A percentile compares a stretch with the other conserved stretches of the same genome.
phyloP scores from a whole-genome alignment of 192 early-diverging fungal species.

The Linnemannia elongata region DNA sequence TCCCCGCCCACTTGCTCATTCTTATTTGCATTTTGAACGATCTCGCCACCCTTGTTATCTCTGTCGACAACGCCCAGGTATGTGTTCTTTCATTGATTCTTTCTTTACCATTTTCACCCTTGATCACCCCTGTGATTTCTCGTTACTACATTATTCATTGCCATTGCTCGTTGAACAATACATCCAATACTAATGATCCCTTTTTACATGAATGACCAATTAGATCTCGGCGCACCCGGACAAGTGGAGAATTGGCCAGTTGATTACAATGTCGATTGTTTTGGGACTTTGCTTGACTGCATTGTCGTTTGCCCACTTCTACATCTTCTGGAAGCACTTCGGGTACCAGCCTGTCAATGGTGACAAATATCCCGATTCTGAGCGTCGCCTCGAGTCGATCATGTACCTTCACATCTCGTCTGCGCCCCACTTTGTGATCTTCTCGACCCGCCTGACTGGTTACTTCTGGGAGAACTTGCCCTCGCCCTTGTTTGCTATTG shows the following conservation, averaged over 20 bases:
- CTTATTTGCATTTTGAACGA: slow-evolving; percentile 91
- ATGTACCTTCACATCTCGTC: slow-evolving; percentile 92
- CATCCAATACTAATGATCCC: too few relatives aligned
- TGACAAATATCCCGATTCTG: slow-evolving; percentile 42
- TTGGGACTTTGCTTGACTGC: slow-evolving; percentile 79
- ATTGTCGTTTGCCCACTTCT: slow-evolving; percentile 85
- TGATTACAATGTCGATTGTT: slow-evolving; percentile 81
- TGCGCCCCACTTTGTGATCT: slow-evolving; percentile 89
- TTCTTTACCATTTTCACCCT: neutral
- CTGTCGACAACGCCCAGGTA: slow-evolving; percentile 85
- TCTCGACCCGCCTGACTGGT: slow-evolving; percentile 83
- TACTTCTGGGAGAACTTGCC: slow-evolving; percentile 89
- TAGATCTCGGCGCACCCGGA: slow-evolving; percentile 85
- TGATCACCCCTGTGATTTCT: neutral
- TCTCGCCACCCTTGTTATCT: slow-evolving; percentile 87
- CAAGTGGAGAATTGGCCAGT: slow-evolving; percentile 93
- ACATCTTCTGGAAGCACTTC: slow-evolving; percentile 76
- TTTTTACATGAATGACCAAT: neutral
- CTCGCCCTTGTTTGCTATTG: slow-evolving; percentile 75
- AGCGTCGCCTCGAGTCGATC: slow-evolving; percentile 77
- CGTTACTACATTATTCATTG: neutral
- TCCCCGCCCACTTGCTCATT: slow-evolving; percentile 83
- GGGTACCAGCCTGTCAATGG: slow-evolving; percentile 59
- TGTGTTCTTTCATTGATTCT: neutral
- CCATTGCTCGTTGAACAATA: neutral